Percentiles rank a stretch among this genome's conserved stretches.
Evolutionary conservation across 176 grass and related monocot species (phyloP).

Genomic region (Musa itinerans): DNA sequence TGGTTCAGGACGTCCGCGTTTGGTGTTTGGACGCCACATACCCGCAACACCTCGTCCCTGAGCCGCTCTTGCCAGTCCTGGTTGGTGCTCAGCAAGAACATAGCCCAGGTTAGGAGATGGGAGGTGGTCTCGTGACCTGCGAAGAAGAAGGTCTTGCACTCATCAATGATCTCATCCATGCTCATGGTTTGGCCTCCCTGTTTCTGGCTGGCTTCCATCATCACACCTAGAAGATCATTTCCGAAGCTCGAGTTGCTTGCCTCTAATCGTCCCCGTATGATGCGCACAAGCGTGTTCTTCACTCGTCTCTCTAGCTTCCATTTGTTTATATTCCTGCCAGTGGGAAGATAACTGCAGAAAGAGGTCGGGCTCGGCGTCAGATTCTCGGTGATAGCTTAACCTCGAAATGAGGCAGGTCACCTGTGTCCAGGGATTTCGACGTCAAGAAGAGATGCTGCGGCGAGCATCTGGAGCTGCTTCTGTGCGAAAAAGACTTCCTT

Average conservation of each 20-base stretch:
- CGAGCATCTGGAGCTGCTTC: not conserved
- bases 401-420: not conserved
- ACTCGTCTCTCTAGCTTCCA: constrained; percentile 4
- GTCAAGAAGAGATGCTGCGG: not conserved
- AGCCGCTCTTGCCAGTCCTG: not conserved
- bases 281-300: not conserved
- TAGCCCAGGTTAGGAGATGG: not conserved
- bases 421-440: constrained; percentile 1
- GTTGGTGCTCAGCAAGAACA: not conserved
- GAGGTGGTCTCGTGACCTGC: constrained; percentile 4
- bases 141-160: constrained; percentile 13
- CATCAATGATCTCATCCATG: constrained; percentile 2
- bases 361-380: not conserved
- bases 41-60: not conserved
- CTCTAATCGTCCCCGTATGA: not conserved
- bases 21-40: not conserved
- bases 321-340: not conserved
- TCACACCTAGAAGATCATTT: not conserved
- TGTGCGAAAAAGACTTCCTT: constrained; percentile 4
- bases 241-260: not conserved
- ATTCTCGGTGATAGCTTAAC: too few relatives aligned
- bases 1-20: not conserved
- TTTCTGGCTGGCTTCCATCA: constrained; percentile 1
- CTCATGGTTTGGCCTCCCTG: not conserved
- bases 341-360: not conserved